These are phyloP conservation scores for Paramarasmius palmivorus DNA, from an alignment of 1,284 basidiomycete species.

Conservation along the genomic window DNA sequence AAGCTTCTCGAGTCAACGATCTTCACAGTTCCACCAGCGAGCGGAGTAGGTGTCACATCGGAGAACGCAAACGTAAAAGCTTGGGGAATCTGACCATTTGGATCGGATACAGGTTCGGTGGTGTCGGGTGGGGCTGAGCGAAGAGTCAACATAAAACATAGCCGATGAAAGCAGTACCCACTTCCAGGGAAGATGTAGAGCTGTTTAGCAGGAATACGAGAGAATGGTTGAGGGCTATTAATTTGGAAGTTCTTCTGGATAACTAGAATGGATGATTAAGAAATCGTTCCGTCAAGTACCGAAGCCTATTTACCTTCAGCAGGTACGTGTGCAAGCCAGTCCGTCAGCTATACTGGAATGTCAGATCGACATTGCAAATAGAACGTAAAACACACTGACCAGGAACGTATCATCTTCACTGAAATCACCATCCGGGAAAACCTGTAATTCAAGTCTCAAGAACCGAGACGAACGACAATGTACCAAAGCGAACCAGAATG, in stretches of 20 bases:
- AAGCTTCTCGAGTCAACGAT: conserved; percentile 59
- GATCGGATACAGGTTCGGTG: conserved; percentile 38
- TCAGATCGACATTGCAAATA: conserved; percentile 11
- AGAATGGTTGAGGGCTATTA: conserved; percentile 48
- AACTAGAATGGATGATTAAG: conserved; percentile 42
- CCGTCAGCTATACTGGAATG: conserved; percentile 45
- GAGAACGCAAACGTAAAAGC: conserved; percentile 60
- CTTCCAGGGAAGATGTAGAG: conserved; percentile 70
- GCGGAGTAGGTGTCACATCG: conserved; percentile 46
- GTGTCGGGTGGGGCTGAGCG: conserved; percentile 38
- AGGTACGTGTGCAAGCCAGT: conserved; percentile 66
- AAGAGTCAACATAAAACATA: conserved; percentile 24
- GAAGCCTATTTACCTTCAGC: conserved; percentile 33
- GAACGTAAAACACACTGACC: conserved; percentile 31
- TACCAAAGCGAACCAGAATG: conserved; percentile 49
- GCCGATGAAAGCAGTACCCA: conserved; percentile 34
- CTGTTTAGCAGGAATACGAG: conserved; percentile 55
- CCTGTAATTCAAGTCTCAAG: conserved; percentile 31
- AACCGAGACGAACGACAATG: too few relatives aligned
- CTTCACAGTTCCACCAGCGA: conserved; percentile 63
- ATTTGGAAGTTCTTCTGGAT: conserved; percentile 73
- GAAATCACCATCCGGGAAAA: conserved; percentile 67
- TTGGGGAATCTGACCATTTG: conserved; percentile 51
- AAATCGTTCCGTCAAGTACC: too few relatives aligned
- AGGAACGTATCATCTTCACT: conserved; percentile 71